Percentiles rank a stretch among this genome's conserved stretches.
Conservation (phyloP, 495 filamentous ascomycete species). For the Aspergillus carlsbadensis region DNA sequence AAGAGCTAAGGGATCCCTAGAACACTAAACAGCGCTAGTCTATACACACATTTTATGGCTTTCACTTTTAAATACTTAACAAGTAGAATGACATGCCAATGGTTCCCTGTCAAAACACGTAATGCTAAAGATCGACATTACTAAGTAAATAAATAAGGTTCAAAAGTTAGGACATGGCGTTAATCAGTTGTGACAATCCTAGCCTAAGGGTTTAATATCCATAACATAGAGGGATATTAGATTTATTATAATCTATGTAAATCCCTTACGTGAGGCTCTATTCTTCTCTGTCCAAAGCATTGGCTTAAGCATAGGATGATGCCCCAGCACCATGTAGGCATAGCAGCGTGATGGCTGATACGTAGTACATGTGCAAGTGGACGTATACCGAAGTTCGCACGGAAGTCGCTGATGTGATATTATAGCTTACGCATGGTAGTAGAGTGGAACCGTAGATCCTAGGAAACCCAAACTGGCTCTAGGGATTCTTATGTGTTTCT, state of each 20-base stretch:
- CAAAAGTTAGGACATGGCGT: conserved; percentile 7
- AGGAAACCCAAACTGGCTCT: too few relatives aligned
- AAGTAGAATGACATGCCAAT: conserved; percentile 7
- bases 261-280: conserved; percentile 5
- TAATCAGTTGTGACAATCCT: conserved; percentile 9
- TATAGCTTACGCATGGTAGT: too few relatives aligned
- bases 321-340: not conserved
- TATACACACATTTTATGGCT: conserved; percentile 6
- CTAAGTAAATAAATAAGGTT: conserved; percentile 7
- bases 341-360: not conserved
- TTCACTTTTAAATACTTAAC: conserved; percentile 5
- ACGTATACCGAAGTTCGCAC: not conserved
- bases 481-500: not conserved
- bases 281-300: conserved; percentile 5
- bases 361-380: not conserved
- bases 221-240: not conserved
- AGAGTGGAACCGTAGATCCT: too few relatives aligned
- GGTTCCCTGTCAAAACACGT: conserved; percentile 3
- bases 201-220: conserved; percentile 7
- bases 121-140: conserved; percentile 7
- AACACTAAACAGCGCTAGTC: conserved; percentile 3
- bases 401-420: conserved; percentile 4
- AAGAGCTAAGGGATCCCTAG: not conserved
- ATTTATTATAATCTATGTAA: conserved; percentile 6
- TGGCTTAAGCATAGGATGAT: conserved; percentile 1